Base-by-base conservation (phyloP, 2,329 filamentous ascomycete species). In the Ustulina deusta region DNA sequence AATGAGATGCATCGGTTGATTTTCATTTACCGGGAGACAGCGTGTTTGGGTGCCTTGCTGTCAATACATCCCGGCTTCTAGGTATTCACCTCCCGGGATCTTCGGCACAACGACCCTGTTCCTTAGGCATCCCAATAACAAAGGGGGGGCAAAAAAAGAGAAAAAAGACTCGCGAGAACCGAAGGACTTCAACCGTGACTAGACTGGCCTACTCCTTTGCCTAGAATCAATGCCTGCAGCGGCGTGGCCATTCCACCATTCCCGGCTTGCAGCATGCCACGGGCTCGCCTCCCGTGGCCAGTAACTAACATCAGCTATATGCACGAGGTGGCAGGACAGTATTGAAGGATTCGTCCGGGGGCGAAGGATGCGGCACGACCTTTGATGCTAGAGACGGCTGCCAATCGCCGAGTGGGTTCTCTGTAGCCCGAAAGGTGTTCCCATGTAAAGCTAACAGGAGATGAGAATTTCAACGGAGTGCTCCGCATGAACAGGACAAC, bases 401-500 rank as follows among this genome's bases (percentile, higher is more conserved):
- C 38, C 38, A 46, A 10, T 9, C 20, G 27, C 38, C 55, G 40
- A 29, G 22, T 49, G 36, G n/a, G 46, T 52, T 54, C 22, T 55
- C 34, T 15, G 29, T 6, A 32, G 51, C 34, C 36, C 25, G 40
- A 22, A 22, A 38, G 34, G n/a, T 55, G 42, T 48, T 32, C 13
- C 13, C 17, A 49, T 32, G 57, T 25, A 40, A 42, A 13, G 34
- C 44, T 38, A n/a, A n/a, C n/a, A n/a, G n/a, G n/a, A 51, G 64
- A 63, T 54, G 25, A 15, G 11, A 51, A 63, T 48, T 40, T 22
- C 15, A 38, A 57, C 40, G 32, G 32, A 22, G 13, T 49, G 20
- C 9, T 54, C 49, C 42, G 20, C 49, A 61, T 56, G 40, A 55
- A 48, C 22, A 64, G 42, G 48, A 46, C 40, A 68, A 42, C 17